phyloP scores from a whole-genome alignment of 768 basidiomycete genomes.

The Kwoniella sp. region DNA sequence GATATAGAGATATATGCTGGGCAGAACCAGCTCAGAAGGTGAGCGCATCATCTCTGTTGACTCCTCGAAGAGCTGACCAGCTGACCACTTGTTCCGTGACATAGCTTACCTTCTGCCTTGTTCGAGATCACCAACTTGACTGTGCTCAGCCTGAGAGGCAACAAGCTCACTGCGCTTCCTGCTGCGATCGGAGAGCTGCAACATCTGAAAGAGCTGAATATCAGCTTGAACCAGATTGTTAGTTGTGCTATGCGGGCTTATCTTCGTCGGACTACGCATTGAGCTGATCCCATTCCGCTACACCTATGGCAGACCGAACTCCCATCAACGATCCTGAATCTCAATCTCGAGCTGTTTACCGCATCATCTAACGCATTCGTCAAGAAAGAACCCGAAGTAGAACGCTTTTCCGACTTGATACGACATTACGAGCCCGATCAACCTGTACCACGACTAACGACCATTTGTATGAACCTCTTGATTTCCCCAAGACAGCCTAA shows the following conservation, averaged over 20 bases:
- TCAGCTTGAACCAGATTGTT: slow-evolving; percentile 49
- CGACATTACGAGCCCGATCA: slow-evolving; percentile 13
- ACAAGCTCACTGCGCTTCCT: slow-evolving; percentile 45
- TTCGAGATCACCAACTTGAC: slow-evolving; percentile 52
- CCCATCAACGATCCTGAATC: slow-evolving; percentile 49
- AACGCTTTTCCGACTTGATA: slow-evolving; percentile 23
- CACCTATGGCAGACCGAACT: slow-evolving; percentile 33
- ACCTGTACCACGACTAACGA: slow-evolving; percentile 33
- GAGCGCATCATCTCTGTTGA: background rate
- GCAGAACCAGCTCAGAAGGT: slow-evolving; percentile 35
- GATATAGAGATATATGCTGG: slow-evolving; percentile 21
- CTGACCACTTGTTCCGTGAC: background rate
- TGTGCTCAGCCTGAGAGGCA: slow-evolving; percentile 42
- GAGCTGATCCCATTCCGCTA: background rate
- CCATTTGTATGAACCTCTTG: slow-evolving; percentile 41
- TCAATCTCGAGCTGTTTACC: slow-evolving; percentile 36
- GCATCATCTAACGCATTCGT: slow-evolving; percentile 37
- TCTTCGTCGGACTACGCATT: too few species aligned
- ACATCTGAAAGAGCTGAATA: slow-evolving; percentile 52
- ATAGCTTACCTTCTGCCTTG: slow-evolving; percentile 50
- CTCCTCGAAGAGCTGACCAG: background rate
- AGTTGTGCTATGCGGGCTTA: slow-evolving; percentile 9
- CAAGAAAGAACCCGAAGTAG: background rate
- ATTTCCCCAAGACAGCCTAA: slow-evolving; percentile 46
- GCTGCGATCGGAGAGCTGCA: slow-evolving; percentile 49